A percentile compares a stretch with the other conserved stretches of the same genome.
phyloP scores from a whole-genome alignment of 2,329 filamentous ascomycete species.

The Monosporascus sp. region DNA sequence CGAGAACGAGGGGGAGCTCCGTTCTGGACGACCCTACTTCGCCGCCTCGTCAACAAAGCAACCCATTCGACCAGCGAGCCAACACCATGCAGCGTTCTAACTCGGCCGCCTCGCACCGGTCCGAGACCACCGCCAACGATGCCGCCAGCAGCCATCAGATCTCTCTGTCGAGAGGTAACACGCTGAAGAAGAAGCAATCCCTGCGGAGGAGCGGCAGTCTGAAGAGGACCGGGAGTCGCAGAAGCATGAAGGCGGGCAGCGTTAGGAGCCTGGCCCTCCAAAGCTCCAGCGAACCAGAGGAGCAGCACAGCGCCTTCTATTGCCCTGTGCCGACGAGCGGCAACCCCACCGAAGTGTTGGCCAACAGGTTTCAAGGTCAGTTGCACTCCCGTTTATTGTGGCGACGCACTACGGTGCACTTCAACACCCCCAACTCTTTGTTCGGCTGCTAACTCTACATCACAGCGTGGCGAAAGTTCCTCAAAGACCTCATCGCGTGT shows the following conservation, averaged over 20 bases:
- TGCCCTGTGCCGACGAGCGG: conserved; percentile 84
- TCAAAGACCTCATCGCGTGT: conserved; percentile 91
- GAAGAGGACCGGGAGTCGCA: conserved; percentile 72
- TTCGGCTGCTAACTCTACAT: conserved; percentile 3
- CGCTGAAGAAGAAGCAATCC: conserved; percentile 83
- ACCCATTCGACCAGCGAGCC: conserved; percentile 5
- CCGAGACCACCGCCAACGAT: conserved; percentile 41
- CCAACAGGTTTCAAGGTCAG: conserved; percentile 82
- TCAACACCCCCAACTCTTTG: neutral
- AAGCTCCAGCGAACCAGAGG: conserved; percentile 60
- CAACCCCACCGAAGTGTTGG: conserved; percentile 81
- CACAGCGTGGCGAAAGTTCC: conserved; percentile 84
- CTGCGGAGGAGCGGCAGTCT: conserved; percentile 68
- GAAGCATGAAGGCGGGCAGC: conserved; percentile 79
- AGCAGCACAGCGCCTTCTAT: conserved; percentile 78
- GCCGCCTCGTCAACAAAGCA: conserved; percentile 15
- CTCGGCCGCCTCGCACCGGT: conserved; percentile 47
- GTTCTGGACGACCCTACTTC: conserved; percentile 45
- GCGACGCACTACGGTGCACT: neutral
- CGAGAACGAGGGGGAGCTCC: conserved; percentile 60
- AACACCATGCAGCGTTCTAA: conserved; percentile 52
- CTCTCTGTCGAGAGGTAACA: conserved; percentile 52
- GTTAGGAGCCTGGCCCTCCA: conserved; percentile 75
- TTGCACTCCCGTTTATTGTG: conserved; percentile 2
- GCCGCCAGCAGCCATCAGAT: conserved; percentile 27